phyloP scores from a whole-genome alignment of 345 rosid species.

The Cardamine occulta region DNA sequence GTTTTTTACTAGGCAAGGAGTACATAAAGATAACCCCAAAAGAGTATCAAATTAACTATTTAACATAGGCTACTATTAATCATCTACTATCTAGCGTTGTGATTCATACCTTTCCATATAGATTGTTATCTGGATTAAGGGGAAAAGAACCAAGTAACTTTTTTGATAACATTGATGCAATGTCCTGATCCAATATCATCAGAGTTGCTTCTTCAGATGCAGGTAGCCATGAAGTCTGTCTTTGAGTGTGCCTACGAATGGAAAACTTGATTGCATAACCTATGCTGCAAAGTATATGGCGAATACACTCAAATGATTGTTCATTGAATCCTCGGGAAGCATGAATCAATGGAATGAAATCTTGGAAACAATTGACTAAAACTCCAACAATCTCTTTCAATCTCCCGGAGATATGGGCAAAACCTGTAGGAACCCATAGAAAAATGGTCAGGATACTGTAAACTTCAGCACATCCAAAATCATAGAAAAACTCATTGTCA shows the following conservation, averaged over 20 bases:
- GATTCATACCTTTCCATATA: slow-evolving; percentile 57
- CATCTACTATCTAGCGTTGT: slow-evolving; percentile 1
- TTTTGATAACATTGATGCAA: slow-evolving; percentile 55
- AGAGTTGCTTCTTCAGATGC: slow-evolving; percentile 43
- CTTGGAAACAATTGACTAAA: slow-evolving; percentile 70
- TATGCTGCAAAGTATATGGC: slow-evolving; percentile 64
- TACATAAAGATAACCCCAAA: too few relatives aligned
- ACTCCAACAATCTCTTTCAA: slow-evolving; percentile 72
- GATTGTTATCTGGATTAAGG: slow-evolving; percentile 50
- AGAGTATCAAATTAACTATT: too few relatives aligned
- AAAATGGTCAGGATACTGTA: slow-evolving; percentile 11
- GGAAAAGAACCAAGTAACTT: slow-evolving; percentile 67
- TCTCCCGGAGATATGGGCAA: slow-evolving; percentile 51
- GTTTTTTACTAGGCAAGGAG: background rate
- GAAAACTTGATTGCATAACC: slow-evolving; percentile 55
- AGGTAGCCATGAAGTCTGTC: slow-evolving; percentile 34
- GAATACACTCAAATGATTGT: slow-evolving; percentile 66
- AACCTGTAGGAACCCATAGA: slow-evolving; percentile 47
- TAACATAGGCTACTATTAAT: background rate
- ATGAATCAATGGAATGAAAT: slow-evolving; percentile 61
- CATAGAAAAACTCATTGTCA: background rate
- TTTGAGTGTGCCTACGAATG: slow-evolving; percentile 41
- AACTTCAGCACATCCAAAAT: slow-evolving; percentile 10
- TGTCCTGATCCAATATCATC: slow-evolving; percentile 50
- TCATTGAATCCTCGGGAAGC: slow-evolving; percentile 51